Evolutionary conservation across 768 basidiomycete species (phyloP), one percentile per base, ranked within the genome.

Genomic region (Xerocomus potaroensis): DNA sequence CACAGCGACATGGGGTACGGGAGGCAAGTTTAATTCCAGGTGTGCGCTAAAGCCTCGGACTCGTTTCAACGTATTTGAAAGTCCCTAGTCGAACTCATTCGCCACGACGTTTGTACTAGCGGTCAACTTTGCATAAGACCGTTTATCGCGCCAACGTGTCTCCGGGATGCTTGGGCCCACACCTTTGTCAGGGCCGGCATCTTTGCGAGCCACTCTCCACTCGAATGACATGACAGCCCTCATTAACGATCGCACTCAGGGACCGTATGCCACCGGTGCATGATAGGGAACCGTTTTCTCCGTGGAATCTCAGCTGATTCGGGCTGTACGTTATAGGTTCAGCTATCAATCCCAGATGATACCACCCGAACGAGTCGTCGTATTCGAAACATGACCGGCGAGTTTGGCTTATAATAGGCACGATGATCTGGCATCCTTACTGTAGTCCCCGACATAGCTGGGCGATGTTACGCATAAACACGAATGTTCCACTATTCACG

Each of bases 381-480:
- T 22, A 48, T 64, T 64, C 53, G 43, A 54, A 64, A 62, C 57
- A 49, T 62, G 59, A 62, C 61, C 10, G 11, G 33, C 47, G 41
- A 37, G 50, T 16, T 35, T 47, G 36, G 27, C 43, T 41, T 62
- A 64, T 62, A 58, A 49, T 51, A 59, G 46, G 56, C 45, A 47
- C 47, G 18, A 27, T 40, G 36, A 40, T 39, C 42, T 41, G 23
- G 19, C 23, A 34, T 36, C 47, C 41, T 45, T n/a, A 11, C 35
- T 21, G 11, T 30, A 34, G 3, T 32, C 50, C 49, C 40, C 49
- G 35, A 43, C 47, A 16, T 48, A 51, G 26, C 47, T 51, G 41
- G 50, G 42, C 54, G 23, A 65, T 65, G 63, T 54, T 65, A 50
- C 51, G 54, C 54, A 60, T 67, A 45, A 57, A 59, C 59, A 64